Conservation (phyloP, 352 stramenopile genomes). For the Phytophthora hibernalis region DNA sequence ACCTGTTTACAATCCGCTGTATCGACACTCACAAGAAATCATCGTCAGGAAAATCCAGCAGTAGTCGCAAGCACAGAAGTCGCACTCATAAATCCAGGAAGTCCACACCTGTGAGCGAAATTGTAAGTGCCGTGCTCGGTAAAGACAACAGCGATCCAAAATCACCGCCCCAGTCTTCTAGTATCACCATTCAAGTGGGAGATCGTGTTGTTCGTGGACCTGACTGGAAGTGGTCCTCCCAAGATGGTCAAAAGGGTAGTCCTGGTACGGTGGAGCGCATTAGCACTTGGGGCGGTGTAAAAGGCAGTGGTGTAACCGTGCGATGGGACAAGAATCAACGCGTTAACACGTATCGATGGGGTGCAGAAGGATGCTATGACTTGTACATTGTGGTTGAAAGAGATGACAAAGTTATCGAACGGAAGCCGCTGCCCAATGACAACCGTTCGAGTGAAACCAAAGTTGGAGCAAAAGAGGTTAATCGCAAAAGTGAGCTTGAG, state of each 20-base stretch:
- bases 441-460: constrained; percentile 19
- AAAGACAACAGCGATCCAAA: constrained; percentile 25
- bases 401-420: constrained; percentile 49
- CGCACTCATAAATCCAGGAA: constrained; percentile 38
- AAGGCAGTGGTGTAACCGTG: constrained; percentile 80
- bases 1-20: constrained; percentile 72
- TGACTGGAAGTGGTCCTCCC: constrained; percentile 86
- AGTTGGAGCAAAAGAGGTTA: constrained; percentile 1
- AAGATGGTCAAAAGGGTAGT: constrained; percentile 72
- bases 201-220: constrained; percentile 76
- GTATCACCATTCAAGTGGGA: constrained; percentile 54
- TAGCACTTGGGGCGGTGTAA: constrained; percentile 78
- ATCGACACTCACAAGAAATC: constrained; percentile 64
- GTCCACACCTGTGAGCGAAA: constrained; percentile 38
- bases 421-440: constrained; percentile 55
- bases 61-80: constrained; percentile 39
- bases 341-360: constrained; percentile 88
- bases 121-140: constrained; percentile 31
- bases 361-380: constrained; percentile 79
- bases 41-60: constrained; percentile 35
- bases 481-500: constrained; percentile 23
- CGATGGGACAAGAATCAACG: constrained; percentile 85
- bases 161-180: constrained; percentile 12
- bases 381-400: constrained; percentile 76
- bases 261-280: constrained; percentile 79